phyloP scores from a whole-genome alignment of 805 yeast species.

The Wickerhamomyces bisporus region DNA sequence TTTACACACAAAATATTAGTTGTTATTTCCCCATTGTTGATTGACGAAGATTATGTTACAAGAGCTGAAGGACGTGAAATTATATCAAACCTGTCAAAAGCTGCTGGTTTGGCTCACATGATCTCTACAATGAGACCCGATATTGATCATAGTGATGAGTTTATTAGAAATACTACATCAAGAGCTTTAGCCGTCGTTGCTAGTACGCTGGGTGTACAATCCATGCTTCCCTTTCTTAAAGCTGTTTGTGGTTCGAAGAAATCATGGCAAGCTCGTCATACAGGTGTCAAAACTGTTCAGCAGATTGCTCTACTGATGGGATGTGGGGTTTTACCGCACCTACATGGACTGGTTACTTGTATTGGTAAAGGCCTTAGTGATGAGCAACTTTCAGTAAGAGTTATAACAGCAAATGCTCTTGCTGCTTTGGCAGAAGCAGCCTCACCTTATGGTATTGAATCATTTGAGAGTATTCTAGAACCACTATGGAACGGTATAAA shows the following conservation, averaged over 20 bases:
- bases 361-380: conserved; percentile 56
- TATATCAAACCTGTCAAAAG: conserved; percentile 65
- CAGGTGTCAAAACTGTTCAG: conserved; percentile 74
- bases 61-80: conserved; percentile 78
- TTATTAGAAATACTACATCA: conserved; percentile 69
- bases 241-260: conserved; percentile 76
- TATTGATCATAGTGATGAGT: conserved; percentile 77
- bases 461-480: conserved; percentile 65
- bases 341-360: conserved; percentile 60
- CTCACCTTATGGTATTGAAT: conserved; percentile 85
- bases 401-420: conserved; percentile 65
- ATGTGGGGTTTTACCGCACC: conserved; percentile 67
- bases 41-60: conserved; percentile 74
- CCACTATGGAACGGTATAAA: conserved; percentile 78
- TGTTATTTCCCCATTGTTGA: conserved; percentile 72
- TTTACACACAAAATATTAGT: conserved; percentile 65
- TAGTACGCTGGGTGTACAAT: conserved; percentile 66
- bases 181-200: conserved; percentile 82
- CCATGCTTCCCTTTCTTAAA: conserved; percentile 70
- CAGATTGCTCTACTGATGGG: conserved; percentile 69
- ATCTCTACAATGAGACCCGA: conserved; percentile 78
- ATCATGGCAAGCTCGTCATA: conserved; percentile 78
- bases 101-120: conserved; percentile 79
- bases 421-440: conserved; percentile 76
- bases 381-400: conserved; percentile 62